Percentiles rank a stretch among this genome's conserved stretches.
These are phyloP conservation scores for Cucurbita maxima DNA, from an alignment of 306 rosid species.

Conservation along the genomic window DNA sequence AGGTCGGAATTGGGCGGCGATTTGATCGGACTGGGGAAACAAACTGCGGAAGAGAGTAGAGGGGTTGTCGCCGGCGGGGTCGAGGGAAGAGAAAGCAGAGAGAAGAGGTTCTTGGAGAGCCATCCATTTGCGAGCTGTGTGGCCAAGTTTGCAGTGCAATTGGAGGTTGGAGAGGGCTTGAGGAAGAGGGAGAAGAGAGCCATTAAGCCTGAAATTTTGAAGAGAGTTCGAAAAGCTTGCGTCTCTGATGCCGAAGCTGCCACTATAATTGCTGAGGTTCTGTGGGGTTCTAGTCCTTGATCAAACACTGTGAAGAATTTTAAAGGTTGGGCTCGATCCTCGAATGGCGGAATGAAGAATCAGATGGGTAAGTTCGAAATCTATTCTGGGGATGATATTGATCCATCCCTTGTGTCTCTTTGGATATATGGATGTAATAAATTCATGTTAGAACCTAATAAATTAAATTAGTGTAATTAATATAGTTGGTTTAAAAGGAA, in stretches of 20 bases:
- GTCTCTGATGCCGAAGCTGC: conserved; percentile 76
- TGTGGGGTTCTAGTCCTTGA: conserved; percentile 72
- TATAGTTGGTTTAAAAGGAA: neutral
- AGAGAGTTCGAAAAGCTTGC: conserved; percentile 44
- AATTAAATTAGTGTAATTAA: neutral
- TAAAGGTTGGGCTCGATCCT: neutral
- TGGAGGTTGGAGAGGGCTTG: conserved; percentile 90
- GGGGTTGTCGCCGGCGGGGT: conserved; percentile 11
- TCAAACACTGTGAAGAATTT: neutral
- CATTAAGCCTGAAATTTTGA: conserved; percentile 48
- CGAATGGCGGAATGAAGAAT: neutral
- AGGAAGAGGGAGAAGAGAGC: conserved; percentile 79
- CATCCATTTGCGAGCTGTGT: conserved; percentile 66
- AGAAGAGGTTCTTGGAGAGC: conserved; percentile 23
- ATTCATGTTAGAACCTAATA: neutral
- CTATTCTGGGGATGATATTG: neutral
- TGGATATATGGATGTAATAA: neutral
- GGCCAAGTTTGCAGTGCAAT: conserved; percentile 69
- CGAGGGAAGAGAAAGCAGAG: conserved; percentile 14
- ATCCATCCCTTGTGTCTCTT: neutral
- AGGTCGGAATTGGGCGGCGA: conserved; percentile 51
- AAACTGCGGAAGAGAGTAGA: conserved; percentile 10
- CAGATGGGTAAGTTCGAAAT: neutral
- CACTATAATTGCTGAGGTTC: conserved; percentile 68
- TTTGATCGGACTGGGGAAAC: conserved; percentile 24